Evolutionary conservation across 495 filamentous ascomycete species (phyloP), one percentile per base, ranked within the genome.

Genomic region (Lepidopterella palustris): DNA sequence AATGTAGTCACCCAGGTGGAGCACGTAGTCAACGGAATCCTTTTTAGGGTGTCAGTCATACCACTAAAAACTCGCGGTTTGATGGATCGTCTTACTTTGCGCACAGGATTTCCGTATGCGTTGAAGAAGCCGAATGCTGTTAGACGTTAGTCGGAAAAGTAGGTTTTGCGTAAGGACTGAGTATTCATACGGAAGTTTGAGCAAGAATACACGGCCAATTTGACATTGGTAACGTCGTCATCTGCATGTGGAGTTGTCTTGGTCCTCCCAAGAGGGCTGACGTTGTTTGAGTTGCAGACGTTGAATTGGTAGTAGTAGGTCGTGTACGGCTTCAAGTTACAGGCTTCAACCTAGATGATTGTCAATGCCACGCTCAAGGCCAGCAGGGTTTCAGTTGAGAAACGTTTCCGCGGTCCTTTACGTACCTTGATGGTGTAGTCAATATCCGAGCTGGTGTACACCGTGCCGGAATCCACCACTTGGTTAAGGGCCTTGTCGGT

Each of bases 381-480:
- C 3, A 50, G 47, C n/a, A n/a, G n/a, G n/a, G n/a, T n/a, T n/a
- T n/a, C n/a, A n/a, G n/a, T n/a, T n/a, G n/a, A n/a, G n/a, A n/a
- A n/a, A n/a, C n/a, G n/a, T n/a, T n/a, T n/a, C n/a, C n/a, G n/a
- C n/a, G n/a, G n/a, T n/a, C n/a, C n/a, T n/a, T n/a, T n/a, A n/a
- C n/a, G n/a, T 67, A 80, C 80, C 76, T 88, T 87, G 29, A 87
- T 74, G 15, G 85, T 88, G 62, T 82, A 88, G 62, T 88, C 85
- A 26, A 88, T 78, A 70, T 88, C 85, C 0, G 79, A 83, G 40
- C 74, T 83, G 0, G 85, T 88, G 66, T 81, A 86, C 0, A 74
- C 82, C 8, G 71, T 74, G 3, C 83, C 82, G 29, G 71, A 64
- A 52, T 76, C 71, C 5, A 75, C 75, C 21, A 79, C 63, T 13